Base-by-base conservation (phyloP, 441 rosid species). In the Corymbia citriodora region DNA sequence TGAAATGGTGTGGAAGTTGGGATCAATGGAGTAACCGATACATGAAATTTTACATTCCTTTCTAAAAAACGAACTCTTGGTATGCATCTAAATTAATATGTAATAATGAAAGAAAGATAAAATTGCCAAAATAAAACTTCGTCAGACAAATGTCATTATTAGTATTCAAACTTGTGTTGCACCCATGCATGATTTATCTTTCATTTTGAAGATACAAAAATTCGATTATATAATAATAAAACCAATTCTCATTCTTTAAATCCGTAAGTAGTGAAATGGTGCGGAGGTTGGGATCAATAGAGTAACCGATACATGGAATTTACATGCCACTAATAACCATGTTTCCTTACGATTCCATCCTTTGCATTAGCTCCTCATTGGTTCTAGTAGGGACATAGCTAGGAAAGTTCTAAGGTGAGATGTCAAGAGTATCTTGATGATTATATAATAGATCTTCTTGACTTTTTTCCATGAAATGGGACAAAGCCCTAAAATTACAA, bases 171-270 rank as follows among this genome's bases (percentile, higher is more conserved):
- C 27, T 2, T 9, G 8, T 25, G 0, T 3, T 5, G 48, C 27
- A 31, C 4, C 3, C 0, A 0, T 31, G 12, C 21, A 68, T 10
- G 31, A 68, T 68, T 0, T 0, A 0, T 17, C 12, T 10, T 59
- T 61, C 12, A 2, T 31, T 17, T 68, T 17, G 2, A 31, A 68
- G 11, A 68, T 2, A 25, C 17, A 48, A 70, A 70, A 33, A 72
- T 72, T 18, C 27, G 13, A 72, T 18, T 36, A 10, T 14, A 5
- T 17, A 72, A 6, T 1, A 6, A 2, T 36, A 5, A 19, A 10
- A 72, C 18, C 3, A 4, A 33, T 36, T 18, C 13, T 1, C 6
- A 4, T 70, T 70, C 8, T 70, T 9, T 33, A 4, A 33, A 18
- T 9, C 1, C 25, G 3, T 5, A 0, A 70, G 23, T 7, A 10